A percentile compares a stretch with the other conserved stretches of the same genome.
Conservation (phyloP, 2,329 filamentous ascomycete genomes). For the Lasiodiplodia citricola region DNA sequence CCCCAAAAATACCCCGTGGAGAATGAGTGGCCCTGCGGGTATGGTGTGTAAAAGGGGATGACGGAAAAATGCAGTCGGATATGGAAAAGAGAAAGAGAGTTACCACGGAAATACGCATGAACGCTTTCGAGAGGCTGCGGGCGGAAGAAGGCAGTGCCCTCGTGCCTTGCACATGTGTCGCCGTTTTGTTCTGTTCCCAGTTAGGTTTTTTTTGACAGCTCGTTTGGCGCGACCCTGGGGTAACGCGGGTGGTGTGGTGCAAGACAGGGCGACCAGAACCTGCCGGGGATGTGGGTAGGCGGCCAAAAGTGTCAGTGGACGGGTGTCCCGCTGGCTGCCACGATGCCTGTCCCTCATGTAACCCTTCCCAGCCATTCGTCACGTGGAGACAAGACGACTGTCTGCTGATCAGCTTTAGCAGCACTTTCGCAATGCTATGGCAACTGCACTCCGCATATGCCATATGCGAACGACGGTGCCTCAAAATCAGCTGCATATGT, state of each 20-base stretch:
- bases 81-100: no score
- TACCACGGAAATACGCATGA: neutral
- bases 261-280: neutral
- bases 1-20: neutral
- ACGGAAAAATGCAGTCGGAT: neutral
- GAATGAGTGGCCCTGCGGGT: neutral
- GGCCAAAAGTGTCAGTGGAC: neutral
- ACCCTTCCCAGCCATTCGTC: neutral
- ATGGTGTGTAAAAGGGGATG: neutral
- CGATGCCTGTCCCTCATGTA: slow-evolving; percentile 4
- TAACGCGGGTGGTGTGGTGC: neutral
- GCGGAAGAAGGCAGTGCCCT: neutral
- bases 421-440: neutral
- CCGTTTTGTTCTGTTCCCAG: neutral
- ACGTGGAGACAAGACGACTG: neutral
- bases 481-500: neutral
- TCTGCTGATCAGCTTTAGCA: slow-evolving; percentile 4
- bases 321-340: slow-evolving; percentile 5
- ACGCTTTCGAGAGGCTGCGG: neutral
- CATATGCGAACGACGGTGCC: neutral
- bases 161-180: neutral
- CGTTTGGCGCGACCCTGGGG: neutral
- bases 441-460: neutral
- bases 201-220: slow-evolving; percentile 1
- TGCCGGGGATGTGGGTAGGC: neutral